Conservation (phyloP, 2,329 filamentous ascomycete species). For the Lasiodiplodia sp. region DNA sequence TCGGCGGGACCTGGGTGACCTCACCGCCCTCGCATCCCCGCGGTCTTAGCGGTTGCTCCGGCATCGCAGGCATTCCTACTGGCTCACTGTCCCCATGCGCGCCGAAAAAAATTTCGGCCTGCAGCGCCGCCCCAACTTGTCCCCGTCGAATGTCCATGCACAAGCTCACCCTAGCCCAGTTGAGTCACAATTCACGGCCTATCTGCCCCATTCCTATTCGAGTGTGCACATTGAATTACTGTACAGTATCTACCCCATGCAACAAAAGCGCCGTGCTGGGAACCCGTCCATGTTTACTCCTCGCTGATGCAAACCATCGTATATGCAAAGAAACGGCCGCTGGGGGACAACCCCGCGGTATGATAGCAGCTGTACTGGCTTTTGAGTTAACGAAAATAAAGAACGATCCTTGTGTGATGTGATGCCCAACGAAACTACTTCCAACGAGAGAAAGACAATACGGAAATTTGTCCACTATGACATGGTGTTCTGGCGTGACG, state of each 20-base stretch:
- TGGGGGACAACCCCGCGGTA: background rate
- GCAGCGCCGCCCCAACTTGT: constrained; percentile 11
- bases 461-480: background rate
- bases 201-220: constrained; percentile 3
- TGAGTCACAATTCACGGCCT: constrained; percentile 10
- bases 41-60: constrained; percentile 6
- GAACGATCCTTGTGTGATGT: background rate
- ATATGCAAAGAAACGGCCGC: constrained; percentile 19
- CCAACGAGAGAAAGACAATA: background rate
- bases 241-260: constrained; percentile 24
- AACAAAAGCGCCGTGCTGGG: background rate
- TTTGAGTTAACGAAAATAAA: constrained; percentile 4
- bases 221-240: constrained; percentile 27
- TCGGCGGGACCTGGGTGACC: constrained; percentile 20
- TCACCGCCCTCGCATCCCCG: constrained; percentile 28
- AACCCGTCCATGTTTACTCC: constrained; percentile 22
- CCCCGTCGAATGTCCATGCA: background rate
- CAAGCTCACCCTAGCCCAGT: background rate
- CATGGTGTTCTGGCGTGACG: constrained; percentile 24
- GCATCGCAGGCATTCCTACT: constrained; percentile 25
- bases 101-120: constrained; percentile 18
- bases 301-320: constrained; percentile 25
- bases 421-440: constrained; percentile 1
- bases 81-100: constrained; percentile 12
- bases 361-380: constrained; percentile 8